phyloP scores from a whole-genome alignment of 768 basidiomycete genomes.

The Termitomyces sp. region DNA sequence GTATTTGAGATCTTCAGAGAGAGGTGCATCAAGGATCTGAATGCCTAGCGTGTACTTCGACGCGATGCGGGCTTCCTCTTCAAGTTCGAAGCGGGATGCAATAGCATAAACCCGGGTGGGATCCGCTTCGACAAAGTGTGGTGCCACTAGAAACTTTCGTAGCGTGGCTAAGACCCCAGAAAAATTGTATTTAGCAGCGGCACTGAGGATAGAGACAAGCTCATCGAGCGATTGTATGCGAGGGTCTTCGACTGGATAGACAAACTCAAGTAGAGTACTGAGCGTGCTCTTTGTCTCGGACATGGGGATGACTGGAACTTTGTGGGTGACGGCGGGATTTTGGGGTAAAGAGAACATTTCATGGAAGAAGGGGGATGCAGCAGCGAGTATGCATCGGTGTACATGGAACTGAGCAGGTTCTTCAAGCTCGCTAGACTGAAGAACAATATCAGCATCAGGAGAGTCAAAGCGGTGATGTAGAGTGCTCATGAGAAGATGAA shows the following conservation, averaged over 20 bases:
- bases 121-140: constrained; percentile 37
- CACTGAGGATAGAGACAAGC: constrained; percentile 41
- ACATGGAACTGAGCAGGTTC: constrained; percentile 46
- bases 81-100: constrained; percentile 58
- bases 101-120: constrained; percentile 68
- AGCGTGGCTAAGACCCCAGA: constrained; percentile 37
- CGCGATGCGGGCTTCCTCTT: constrained; percentile 56
- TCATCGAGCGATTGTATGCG: constrained; percentile 45
- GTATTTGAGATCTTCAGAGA: constrained; percentile 56
- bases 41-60: constrained; percentile 51
- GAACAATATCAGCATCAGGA: constrained; percentile 46
- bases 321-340: constrained; percentile 12
- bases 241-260: constrained; percentile 61
- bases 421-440: constrained; percentile 35
- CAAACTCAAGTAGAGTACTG: constrained; percentile 46
- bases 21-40: constrained; percentile 49
- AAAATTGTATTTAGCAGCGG: constrained; percentile 65
- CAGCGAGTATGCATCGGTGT: constrained; percentile 56
- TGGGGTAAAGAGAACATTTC: constrained; percentile 69
- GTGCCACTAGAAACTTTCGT: constrained; percentile 46
- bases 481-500: constrained; percentile 11
- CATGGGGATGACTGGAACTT: constrained; percentile 45
- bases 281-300: constrained; percentile 43
- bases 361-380: constrained; percentile 62
- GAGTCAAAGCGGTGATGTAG: constrained; percentile 37